phyloP scores from a whole-genome alignment of 2,329 filamentous ascomycete species.

The Colletotrichum nymphaeae region DNA sequence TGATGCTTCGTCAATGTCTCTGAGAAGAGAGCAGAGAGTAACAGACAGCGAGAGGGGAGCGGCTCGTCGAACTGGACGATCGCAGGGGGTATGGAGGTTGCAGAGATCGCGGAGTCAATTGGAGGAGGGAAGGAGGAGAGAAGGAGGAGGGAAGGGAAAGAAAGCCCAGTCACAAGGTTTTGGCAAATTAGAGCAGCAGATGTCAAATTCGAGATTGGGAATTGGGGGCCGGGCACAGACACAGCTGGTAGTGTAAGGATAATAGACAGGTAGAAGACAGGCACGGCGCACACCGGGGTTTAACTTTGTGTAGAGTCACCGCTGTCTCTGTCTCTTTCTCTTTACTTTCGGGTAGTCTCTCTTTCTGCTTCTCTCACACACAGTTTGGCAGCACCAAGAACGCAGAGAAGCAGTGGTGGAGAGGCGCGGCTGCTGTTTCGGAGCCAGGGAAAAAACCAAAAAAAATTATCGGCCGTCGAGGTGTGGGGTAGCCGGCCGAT shows the following conservation, averaged over 20 bases:
- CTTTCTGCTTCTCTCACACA: background rate
- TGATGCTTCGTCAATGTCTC: conserved; percentile 22
- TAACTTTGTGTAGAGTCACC: background rate
- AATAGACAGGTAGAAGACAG: no score
- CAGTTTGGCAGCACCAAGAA: background rate
- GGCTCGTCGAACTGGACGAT: conserved; percentile 35
- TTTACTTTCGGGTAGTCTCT: background rate
- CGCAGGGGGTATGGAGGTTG: conserved; percentile 14
- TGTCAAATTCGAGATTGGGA: background rate
- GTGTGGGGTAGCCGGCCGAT: conserved; percentile 27
- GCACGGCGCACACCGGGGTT: no score
- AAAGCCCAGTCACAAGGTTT: background rate
- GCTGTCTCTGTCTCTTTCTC: background rate
- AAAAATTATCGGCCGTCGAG: conserved; percentile 32
- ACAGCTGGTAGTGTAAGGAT: background rate
- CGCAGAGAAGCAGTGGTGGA: background rate
- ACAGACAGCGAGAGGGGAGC: conserved; percentile 1
- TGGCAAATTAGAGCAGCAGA: background rate
- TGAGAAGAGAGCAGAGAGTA: background rate
- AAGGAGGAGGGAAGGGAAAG: background rate
- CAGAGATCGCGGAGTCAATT: conserved; percentile 18
- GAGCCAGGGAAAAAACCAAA: conserved; percentile 25
- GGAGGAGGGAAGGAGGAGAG: conserved; percentile 5
- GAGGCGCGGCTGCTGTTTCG: conserved; percentile 22
- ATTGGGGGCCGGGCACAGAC: background rate